Percentiles rank a stretch among this genome's conserved stretches.
phyloP scores from a whole-genome alignment of 768 basidiomycete genomes.

The Suillus ampliporus region DNA sequence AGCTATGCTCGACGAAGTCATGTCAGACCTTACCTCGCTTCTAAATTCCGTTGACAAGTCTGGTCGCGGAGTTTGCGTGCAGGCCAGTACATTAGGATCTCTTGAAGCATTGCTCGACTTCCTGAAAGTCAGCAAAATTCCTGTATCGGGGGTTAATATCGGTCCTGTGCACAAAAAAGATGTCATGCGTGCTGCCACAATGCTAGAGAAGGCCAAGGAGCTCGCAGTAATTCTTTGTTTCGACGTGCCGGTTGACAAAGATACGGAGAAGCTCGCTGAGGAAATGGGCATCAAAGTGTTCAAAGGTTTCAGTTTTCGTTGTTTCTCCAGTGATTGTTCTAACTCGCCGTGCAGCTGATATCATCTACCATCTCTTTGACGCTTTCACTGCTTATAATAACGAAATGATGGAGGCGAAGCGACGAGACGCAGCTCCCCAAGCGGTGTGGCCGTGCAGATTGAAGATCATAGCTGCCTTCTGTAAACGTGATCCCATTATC shows the following conservation, averaged over 20 bases:
- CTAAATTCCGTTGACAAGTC: conserved; percentile 92
- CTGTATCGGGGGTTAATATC: conserved; percentile 96
- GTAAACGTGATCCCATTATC: conserved; percentile 97
- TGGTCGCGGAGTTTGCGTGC: conserved; percentile 96
- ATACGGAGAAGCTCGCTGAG: conserved; percentile 89
- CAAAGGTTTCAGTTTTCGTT: conserved; percentile 67
- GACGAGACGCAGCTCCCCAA: conserved; percentile 88
- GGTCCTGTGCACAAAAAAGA: conserved; percentile 97
- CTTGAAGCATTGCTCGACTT: conserved; percentile 97
- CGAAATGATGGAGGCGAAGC: conserved; percentile 91
- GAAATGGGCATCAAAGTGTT: conserved; percentile 95
- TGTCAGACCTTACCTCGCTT: conserved; percentile 92
- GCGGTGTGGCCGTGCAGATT: conserved; percentile 97
- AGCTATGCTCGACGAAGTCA: conserved; percentile 91
- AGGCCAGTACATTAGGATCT: conserved; percentile 96
- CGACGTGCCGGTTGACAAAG: conserved; percentile 93
- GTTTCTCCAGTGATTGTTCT: background rate
- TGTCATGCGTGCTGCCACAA: conserved; percentile 88
- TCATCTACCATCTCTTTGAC: conserved; percentile 98
- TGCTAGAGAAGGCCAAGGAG: conserved; percentile 96
- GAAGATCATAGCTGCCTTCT: conserved; percentile 92
- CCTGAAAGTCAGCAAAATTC: conserved; percentile 93
- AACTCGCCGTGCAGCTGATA: conserved; percentile 72
- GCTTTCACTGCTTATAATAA: conserved; percentile 94
- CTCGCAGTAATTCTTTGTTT: conserved; percentile 95